Conservation (phyloP, 1,284 basidiomycete species). For the Boletus coffeatus region DNA sequence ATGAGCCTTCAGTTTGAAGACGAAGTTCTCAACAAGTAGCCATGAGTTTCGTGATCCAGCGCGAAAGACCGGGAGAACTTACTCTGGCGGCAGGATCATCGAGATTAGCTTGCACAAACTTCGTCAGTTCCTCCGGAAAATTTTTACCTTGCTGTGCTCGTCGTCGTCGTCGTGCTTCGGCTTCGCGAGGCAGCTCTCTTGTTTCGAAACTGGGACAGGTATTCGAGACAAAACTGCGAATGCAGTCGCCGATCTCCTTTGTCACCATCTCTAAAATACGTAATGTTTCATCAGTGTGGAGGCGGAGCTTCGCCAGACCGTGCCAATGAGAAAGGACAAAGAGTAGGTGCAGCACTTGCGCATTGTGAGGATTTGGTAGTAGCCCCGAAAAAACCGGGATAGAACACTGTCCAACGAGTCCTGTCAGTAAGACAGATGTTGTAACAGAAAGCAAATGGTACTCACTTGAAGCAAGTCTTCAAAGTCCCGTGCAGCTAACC, state of each 20-base stretch:
- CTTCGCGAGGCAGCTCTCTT: background rate
- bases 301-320: background rate
- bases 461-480: too few species aligned
- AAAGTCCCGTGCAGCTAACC: too few species aligned
- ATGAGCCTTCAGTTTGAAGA: background rate
- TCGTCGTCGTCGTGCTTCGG: background rate
- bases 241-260: background rate
- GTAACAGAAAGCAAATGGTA: too few species aligned
- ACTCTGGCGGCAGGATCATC: background rate
- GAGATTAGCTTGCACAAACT: slow-evolving; percentile 9
- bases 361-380: background rate
- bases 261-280: background rate
- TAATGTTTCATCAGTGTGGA: background rate
- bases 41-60: background rate
- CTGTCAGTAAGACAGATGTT: too few species aligned
- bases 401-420: too few species aligned
- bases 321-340: background rate
- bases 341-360: background rate
- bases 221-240: background rate
- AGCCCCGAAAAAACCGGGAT: too few species aligned
- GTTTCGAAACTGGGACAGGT: background rate
- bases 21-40: background rate
- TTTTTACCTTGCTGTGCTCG: slow-evolving; percentile 3
- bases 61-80: background rate
- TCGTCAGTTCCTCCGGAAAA: slow-evolving; percentile 10